Base-by-base conservation (phyloP, 352 stramenopile genomes). In the Globisporangium lucens region DNA sequence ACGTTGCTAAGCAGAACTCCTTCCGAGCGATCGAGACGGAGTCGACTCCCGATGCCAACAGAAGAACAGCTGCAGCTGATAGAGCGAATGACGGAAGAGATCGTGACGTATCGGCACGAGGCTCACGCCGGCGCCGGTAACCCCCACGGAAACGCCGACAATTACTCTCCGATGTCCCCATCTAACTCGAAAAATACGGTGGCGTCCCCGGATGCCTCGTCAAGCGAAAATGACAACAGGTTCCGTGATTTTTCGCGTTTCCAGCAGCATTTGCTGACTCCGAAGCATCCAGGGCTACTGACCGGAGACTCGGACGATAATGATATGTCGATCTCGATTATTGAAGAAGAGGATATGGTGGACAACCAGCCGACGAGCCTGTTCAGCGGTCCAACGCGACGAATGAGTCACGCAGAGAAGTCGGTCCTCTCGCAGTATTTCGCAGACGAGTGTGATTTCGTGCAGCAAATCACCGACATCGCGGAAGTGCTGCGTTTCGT, bases 391-490 rank as follows among this genome's bases (percentile, higher is more conserved):
- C 77, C 82, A 30, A 82, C 87, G 41, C 76, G 82, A 38, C 77
- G 87, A 3, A 89, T 94, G 83, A 96, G 86, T 66, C 75, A 89
- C 13, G 79, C 85, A 0, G 87, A 96, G 70, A 93, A 95, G 68
- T 88, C 80, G 2, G 75, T 95, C 10, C 67, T 96, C 30, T 87
- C 86, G 2, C 89, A 93, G 62, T 85, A 94, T 65, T 96, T 95
- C 65, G 83, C 80, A 12, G 87, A 94, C 56, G 87, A 97, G 67
- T 94, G 89, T 58, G 82, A 93, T 60, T 97, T 97, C 62, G 89
- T 97, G 8, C 78, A 96, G 73, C 88, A 95, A 62, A 91, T 97
- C 56, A 97, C 89, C 2, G 85, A 93, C 57, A 93, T 96, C 66
- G 85, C 89, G 0, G 89, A 97, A 60, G 75, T 77, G 2, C 67